Percentiles rank a stretch among this genome's conserved stretches.
Conservation (phyloP, 2,329 filamentous ascomycete species). For the Penicillium sp. region DNA sequence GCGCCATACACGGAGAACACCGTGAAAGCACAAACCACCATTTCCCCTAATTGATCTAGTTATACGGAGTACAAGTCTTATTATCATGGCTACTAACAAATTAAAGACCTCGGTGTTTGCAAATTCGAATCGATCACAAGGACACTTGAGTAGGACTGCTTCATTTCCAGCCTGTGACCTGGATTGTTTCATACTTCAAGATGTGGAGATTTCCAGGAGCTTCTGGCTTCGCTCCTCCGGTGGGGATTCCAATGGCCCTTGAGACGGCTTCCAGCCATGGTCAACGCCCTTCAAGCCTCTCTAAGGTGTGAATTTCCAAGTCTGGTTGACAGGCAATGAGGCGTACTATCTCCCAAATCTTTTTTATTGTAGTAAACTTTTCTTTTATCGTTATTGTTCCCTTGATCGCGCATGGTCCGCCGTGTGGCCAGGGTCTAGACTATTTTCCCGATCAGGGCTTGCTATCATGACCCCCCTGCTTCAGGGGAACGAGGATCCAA, state of each 20-base stretch:
- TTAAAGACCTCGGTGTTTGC: constrained; percentile 3
- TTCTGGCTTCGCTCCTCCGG: constrained; percentile 13
- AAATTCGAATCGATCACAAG: constrained; percentile 14
- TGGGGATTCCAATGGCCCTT: constrained; percentile 17
- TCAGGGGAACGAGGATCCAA: not conserved
- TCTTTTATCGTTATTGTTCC: not conserved
- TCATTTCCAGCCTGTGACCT: constrained; percentile 33
- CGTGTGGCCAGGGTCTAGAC: not conserved
- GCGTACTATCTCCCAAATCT: too few species aligned
- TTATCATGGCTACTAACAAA: not conserved
- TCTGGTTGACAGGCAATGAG: constrained; percentile 13
- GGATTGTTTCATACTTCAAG: constrained; percentile 30
- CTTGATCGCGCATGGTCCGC: constrained; percentile 7
- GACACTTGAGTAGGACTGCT: constrained; percentile 13
- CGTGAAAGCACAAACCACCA: not conserved
- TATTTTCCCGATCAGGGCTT: constrained; percentile 1
- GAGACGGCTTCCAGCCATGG: constrained; percentile 26
- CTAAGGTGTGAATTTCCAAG: constrained; percentile 1
- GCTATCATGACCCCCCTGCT: not conserved
- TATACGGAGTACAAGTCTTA: too few species aligned
- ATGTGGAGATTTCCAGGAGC: constrained; percentile 36
- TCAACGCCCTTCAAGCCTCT: constrained; percentile 11
- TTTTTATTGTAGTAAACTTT: too few species aligned
- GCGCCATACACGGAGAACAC: not conserved
- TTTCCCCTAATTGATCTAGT: too few species aligned